A percentile compares a stretch with the other conserved stretches of the same genome.
Conservation (phyloP, 805 yeast genomes). For the Ascoidea rubescens region DNA sequence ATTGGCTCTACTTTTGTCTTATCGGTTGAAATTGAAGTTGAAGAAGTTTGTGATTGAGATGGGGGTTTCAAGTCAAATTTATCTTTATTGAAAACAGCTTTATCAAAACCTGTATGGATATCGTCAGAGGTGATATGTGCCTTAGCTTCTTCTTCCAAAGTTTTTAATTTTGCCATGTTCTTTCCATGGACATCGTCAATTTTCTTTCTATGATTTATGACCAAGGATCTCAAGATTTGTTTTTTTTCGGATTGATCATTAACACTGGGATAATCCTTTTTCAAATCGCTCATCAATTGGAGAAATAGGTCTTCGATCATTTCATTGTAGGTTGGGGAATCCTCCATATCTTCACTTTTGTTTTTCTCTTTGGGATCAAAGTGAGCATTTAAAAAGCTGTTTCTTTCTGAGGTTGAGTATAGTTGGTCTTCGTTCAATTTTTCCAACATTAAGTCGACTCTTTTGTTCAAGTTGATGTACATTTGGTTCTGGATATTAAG, state of each 20-base stretch:
- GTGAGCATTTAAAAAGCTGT: constrained; percentile 28
- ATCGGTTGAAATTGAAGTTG: constrained; percentile 17
- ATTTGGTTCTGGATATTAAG: constrained; percentile 67
- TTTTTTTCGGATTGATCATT: constrained; percentile 16
- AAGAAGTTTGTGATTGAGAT: constrained; percentile 12
- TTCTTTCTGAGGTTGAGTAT: constrained; percentile 16
- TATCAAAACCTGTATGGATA: constrained; percentile 82
- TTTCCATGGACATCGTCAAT: constrained; percentile 52
- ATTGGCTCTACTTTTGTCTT: constrained; percentile 13
- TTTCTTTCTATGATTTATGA: constrained; percentile 51
- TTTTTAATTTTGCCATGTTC: constrained; percentile 52
- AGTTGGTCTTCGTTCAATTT: constrained; percentile 27
- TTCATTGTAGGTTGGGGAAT: constrained; percentile 62
- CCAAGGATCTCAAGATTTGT: constrained; percentile 21
- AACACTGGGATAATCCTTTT: constrained; percentile 26
- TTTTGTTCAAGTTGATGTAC: constrained; percentile 58
- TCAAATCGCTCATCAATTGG: constrained; percentile 55
- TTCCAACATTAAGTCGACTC: constrained; percentile 52
- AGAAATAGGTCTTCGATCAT: constrained; percentile 83
- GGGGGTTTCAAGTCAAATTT: constrained; percentile 15
- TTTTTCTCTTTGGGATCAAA: constrained; percentile 52
- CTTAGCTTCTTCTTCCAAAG: constrained; percentile 56
- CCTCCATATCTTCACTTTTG: constrained; percentile 26
- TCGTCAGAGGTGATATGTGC: constrained; percentile 80
- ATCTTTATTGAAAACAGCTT: constrained; percentile 63